These are phyloP conservation scores for Fagopyrum tataricum DNA, from an alignment of 148 eudicot species.

Conservation along the genomic window DNA sequence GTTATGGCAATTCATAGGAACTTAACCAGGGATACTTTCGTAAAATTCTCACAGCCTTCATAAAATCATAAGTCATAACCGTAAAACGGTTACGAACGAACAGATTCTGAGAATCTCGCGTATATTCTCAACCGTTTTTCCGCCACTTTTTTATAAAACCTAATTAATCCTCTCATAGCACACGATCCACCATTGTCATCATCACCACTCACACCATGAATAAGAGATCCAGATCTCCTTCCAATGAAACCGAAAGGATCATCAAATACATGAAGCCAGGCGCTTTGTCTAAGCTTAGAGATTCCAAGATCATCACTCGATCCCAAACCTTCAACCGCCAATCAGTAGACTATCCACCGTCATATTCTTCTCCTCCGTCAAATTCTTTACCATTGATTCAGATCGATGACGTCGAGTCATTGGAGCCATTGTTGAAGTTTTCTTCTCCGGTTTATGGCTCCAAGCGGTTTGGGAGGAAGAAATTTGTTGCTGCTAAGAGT, in stretches of 20 bases:
- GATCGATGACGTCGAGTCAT: conserved; percentile 16
- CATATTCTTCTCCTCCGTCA: not conserved
- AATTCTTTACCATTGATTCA: not conserved
- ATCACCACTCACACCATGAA: too few species aligned
- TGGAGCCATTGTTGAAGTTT: conserved; percentile 18
- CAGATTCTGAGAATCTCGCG: too few species aligned
- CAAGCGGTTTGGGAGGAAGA: conserved; percentile 26
- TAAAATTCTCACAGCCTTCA: too few species aligned
- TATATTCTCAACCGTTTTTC: too few species aligned
- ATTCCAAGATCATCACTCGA: conserved; percentile 23
- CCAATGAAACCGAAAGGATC: not conserved
- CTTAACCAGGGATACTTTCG: too few species aligned
- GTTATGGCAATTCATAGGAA: too few species aligned
- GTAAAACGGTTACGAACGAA: too few species aligned
- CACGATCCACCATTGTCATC: too few species aligned
- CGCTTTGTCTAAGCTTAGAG: conserved; percentile 25
- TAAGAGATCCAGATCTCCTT: conserved; percentile 14
- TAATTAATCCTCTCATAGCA: too few species aligned
- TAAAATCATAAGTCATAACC: too few species aligned
- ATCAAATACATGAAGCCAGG: conserved; percentile 35
- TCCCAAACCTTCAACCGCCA: not conserved
- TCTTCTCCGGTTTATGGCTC: conserved; percentile 19
- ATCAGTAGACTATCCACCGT: too few species aligned
- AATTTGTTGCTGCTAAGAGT: conserved; percentile 21
- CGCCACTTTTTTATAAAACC: too few species aligned